Percentiles rank a stretch among this genome's conserved stretches.
Evolutionary conservation across 306 rosid species (phyloP).

Genomic region (Inga oerstediana): DNA sequence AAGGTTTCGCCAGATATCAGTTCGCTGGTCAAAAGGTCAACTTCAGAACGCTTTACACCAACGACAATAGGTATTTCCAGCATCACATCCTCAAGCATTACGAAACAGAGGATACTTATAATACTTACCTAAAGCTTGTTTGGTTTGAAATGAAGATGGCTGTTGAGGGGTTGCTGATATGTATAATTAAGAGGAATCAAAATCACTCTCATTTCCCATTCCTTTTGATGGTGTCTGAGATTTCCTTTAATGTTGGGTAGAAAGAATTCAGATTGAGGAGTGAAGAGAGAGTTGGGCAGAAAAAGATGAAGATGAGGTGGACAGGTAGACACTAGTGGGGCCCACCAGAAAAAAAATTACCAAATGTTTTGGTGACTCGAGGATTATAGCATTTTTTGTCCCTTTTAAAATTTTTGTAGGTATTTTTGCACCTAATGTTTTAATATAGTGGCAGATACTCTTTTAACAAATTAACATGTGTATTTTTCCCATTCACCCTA

Average conservation of each 20-base stretch:
- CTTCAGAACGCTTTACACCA: constrained; percentile 58
- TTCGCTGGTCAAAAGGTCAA: constrained; percentile 53
- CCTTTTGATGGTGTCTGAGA: constrained; percentile 14
- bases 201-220: constrained; percentile 42
- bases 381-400: too few species aligned
- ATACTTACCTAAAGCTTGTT: constrained; percentile 79
- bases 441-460: too few species aligned
- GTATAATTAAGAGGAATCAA: constrained; percentile 55
- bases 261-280: too few species aligned
- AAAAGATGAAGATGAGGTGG: too few species aligned
- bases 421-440: too few species aligned
- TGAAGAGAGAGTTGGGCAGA: too few species aligned
- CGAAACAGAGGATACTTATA: neutral
- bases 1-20: constrained; percentile 63
- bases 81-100: neutral
- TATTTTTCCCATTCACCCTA: too few species aligned
- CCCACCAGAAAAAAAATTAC: too few species aligned
- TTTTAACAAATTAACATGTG: too few species aligned
- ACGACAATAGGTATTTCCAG: constrained; percentile 49
- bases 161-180: constrained; percentile 49
- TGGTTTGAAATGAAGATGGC: constrained; percentile 71
- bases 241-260: constrained; percentile 16
- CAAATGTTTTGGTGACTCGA: too few species aligned
- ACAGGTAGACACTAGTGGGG: too few species aligned
- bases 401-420: too few species aligned